phyloP scores from a whole-genome alignment of 2,329 filamentous ascomycete genomes.

The Alternaria gaisen region DNA sequence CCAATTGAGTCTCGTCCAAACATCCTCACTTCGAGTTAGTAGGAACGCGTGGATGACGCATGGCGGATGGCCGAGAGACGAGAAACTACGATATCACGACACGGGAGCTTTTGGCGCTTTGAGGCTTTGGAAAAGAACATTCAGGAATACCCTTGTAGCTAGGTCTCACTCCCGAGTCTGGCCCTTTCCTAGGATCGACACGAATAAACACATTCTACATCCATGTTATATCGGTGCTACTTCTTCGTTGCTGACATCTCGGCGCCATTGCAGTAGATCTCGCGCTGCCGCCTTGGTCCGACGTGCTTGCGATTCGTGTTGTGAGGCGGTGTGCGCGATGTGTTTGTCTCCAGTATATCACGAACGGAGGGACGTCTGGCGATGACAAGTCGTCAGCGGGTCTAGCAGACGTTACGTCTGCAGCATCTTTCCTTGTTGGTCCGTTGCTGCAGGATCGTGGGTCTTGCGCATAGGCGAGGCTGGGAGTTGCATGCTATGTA shows the following conservation, averaged over 20 bases:
- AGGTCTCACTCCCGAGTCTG: background rate
- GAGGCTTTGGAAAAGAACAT: background rate
- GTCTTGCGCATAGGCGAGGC: conserved; percentile 14
- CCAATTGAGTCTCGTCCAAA: background rate
- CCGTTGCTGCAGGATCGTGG: conserved; percentile 4
- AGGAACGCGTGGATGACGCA: background rate
- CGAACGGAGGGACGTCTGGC: background rate
- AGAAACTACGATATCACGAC: conserved; percentile 2
- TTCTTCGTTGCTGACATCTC: background rate
- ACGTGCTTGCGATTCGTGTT: conserved; percentile 3
- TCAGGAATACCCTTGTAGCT: background rate
- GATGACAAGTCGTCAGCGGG: background rate
- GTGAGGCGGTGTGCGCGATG: conserved; percentile 6
- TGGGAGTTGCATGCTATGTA: conserved; percentile 12
- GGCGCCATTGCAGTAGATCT: background rate
- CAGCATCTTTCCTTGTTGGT: conserved; percentile 4
- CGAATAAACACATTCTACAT: background rate
- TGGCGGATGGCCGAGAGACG: background rate
- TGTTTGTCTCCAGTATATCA: background rate
- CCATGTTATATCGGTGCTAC: background rate
- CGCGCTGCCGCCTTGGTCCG: background rate
- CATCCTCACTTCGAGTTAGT: background rate
- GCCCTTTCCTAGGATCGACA: background rate
- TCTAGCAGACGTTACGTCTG: background rate
- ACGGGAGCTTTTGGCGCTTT: background rate